Base-by-base conservation (phyloP, 2,329 filamentous ascomycete species). In the Phyllosticta ampelicida region DNA sequence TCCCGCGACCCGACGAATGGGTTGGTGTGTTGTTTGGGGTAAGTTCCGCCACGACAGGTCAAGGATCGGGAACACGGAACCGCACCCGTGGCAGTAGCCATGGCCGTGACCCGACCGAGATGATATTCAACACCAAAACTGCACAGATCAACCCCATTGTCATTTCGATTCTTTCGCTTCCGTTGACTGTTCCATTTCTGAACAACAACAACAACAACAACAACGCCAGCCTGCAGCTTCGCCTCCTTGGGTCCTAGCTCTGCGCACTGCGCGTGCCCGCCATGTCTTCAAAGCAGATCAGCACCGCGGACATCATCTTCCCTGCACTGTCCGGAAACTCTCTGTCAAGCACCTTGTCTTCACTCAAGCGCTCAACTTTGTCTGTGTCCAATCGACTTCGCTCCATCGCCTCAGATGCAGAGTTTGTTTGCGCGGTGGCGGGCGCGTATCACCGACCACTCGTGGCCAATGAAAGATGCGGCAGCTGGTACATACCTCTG, bases 381-480 rank as follows among this genome's bases (percentile, higher is more conserved):
- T 87, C 86, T 62, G 83, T 94, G 62, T 79, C 82, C 63, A 96
- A 96, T 74, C 86, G 92, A 16, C 82, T 99, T 11, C 75, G 76
- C 28, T 96, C 90, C 26, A 92, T 97, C 70, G 76, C 79, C 60
- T 74, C 80, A 26, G 94, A 97, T 71, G 86, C 90, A 9, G 70
- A 71, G 1, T 97, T 96, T 70, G 88, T 94, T 20, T 71, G 75
- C 21, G 69, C 75, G 8, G 85, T 90, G 0, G 79, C 82, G 1
- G 69, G 71, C 1, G 76, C 78, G 0, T 83, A 78, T 63, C 63
- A 66, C 2, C 76, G 92, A 1, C 90, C 90, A 0, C 76, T 97
- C 1, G 78, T 97, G 13, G 90, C 92, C 28, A 99, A 99, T 68
- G 91, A 97, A 76, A 82, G 94, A 60, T 97, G 94, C 70, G 94